Conservation (phyloP, 495 filamentous ascomycete species). For the Penicillium cinerascens region DNA sequence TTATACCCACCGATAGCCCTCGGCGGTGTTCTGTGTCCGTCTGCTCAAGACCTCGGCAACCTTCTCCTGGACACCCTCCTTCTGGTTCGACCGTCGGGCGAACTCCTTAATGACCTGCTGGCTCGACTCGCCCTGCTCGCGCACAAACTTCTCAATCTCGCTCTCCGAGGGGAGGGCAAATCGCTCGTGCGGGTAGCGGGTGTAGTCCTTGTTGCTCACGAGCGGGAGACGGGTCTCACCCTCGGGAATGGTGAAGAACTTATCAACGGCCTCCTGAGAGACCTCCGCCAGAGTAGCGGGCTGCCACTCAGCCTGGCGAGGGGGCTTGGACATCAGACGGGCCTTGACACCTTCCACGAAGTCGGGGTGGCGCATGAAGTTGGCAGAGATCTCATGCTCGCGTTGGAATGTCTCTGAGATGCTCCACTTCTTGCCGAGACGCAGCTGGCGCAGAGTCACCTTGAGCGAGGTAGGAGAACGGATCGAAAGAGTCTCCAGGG, state of each 20-base stretch:
- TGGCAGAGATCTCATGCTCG: constrained; percentile 72
- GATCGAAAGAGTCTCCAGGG: constrained; percentile 62
- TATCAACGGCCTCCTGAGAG: constrained; percentile 45
- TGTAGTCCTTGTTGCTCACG: constrained; percentile 51
- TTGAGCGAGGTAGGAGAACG: constrained; percentile 81
- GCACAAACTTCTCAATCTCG: constrained; percentile 59
- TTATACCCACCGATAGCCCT: constrained; percentile 31
- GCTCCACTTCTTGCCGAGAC: constrained; percentile 65
- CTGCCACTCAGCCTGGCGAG: constrained; percentile 61
- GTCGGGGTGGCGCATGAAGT: constrained; percentile 85
- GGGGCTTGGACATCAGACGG: constrained; percentile 63
- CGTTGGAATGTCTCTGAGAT: constrained; percentile 79
- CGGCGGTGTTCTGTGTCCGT: constrained; percentile 17
- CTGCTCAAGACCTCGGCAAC: constrained; percentile 35
- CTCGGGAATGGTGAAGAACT: constrained; percentile 55
- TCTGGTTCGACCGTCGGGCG: constrained; percentile 29
- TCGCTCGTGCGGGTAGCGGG: constrained; percentile 61
- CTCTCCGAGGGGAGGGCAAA: constrained; percentile 71
- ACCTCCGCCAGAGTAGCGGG: constrained; percentile 66
- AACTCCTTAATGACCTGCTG: constrained; percentile 27
- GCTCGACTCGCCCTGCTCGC: constrained; percentile 3
- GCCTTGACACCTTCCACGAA: constrained; percentile 84
- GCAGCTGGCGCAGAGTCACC: constrained; percentile 79
- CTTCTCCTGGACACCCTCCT: constrained; percentile 42
- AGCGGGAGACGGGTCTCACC: constrained; percentile 49